Conservation (phyloP, 225 moss, liverwort and hornwort genomes). For the Physcomitrium patens region DNA sequence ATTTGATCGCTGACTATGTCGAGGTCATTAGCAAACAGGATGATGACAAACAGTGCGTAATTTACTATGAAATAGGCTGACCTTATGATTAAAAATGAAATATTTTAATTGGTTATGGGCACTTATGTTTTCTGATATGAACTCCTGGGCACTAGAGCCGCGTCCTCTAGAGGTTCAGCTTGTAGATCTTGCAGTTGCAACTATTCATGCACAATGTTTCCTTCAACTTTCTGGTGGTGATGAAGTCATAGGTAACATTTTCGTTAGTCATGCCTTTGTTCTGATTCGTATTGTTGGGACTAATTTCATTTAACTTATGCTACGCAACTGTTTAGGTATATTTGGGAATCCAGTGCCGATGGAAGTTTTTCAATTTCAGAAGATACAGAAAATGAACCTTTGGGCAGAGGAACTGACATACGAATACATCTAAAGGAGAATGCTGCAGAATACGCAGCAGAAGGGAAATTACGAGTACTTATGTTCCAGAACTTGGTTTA, state of each 20-base stretch:
- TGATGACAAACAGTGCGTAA: conserved; percentile 61
- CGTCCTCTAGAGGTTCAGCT: background rate
- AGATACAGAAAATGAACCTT: conserved; percentile 79
- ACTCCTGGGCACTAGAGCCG: no score
- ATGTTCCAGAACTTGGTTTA: background rate
- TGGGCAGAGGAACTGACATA: conserved; percentile 79
- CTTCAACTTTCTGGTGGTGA: background rate
- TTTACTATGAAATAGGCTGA: background rate
- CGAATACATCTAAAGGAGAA: conserved; percentile 74
- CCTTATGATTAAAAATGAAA: background rate
- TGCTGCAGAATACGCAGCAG: conserved; percentile 61
- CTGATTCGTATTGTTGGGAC: background rate
- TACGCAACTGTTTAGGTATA: conserved; percentile 52
- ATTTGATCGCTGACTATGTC: conserved; percentile 72
- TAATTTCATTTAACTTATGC: background rate
- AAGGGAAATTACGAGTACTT: conserved; percentile 57
- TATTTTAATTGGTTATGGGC: background rate
- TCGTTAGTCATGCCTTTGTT: background rate
- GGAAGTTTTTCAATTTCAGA: conserved; percentile 77
- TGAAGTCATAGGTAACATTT: background rate
- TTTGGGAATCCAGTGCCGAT: conserved; percentile 84
- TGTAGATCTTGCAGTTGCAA: background rate
- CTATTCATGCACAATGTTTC: background rate
- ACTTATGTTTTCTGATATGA: background rate
- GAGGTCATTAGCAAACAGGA: conserved; percentile 91